A percentile compares a stretch with the other conserved stretches of the same genome.
phyloP scores from a whole-genome alignment of 192 early-diverging fungal genomes.

The Coemansia nantahalensis region DNA sequence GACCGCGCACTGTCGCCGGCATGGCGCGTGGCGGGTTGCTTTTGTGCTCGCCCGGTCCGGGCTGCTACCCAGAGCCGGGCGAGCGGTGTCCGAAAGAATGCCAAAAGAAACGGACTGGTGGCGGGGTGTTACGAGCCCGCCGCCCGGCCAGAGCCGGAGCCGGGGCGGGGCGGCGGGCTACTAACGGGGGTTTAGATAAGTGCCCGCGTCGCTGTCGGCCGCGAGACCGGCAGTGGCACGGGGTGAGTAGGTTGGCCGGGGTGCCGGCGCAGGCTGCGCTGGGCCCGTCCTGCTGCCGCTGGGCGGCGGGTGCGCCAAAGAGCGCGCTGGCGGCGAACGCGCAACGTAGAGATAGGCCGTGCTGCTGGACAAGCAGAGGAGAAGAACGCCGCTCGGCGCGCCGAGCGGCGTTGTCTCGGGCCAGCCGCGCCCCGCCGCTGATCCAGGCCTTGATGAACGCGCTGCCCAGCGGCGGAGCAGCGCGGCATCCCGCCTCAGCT shows the following conservation, averaged over 20 bases:
- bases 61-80: neutral
- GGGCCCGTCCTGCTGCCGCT: slow-evolving; percentile 1
- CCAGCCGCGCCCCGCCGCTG: no score
- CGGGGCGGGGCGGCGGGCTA: slow-evolving; percentile 6
- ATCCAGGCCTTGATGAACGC: no score
- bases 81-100: slow-evolving; percentile 34
- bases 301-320: slow-evolving; percentile 3
- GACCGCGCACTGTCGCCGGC: neutral
- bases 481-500: no score
- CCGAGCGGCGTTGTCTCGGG: no score
- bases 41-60: slow-evolving; percentile 9
- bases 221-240: neutral
- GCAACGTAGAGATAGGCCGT: slow-evolving; percentile 2
- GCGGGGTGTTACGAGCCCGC: slow-evolving; percentile 2
- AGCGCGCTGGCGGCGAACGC: slow-evolving; percentile 1
- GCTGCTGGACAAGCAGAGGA: neutral
- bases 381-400: neutral
- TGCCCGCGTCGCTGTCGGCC: neutral
- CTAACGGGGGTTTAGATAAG: slow-evolving; percentile 30
- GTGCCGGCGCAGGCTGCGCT: slow-evolving; percentile 1
- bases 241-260: slow-evolving; percentile 1
- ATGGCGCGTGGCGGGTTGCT: slow-evolving; percentile 26
- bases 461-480: no score
- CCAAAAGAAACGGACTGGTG: slow-evolving; percentile 34
- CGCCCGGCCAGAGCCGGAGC: slow-evolving; percentile 2